Evolutionary conservation across 2,329 filamentous ascomycete genomes (phyloP), one percentile per base, ranked within the genome.

Genomic region (Thielaviopsis musarum): DNA sequence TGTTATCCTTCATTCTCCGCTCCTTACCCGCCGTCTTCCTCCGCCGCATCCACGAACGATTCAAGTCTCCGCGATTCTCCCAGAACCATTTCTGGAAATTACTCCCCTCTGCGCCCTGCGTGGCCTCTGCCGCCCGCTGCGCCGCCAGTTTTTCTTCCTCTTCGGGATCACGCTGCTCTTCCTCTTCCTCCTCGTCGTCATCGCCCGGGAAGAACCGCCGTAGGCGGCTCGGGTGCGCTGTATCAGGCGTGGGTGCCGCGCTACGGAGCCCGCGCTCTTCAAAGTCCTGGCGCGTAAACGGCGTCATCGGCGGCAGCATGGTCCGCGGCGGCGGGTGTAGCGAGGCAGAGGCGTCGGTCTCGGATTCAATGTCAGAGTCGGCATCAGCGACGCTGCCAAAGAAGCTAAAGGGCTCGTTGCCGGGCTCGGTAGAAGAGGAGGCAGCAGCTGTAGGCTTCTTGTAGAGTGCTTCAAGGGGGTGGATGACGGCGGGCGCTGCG

Each of bases 221-320:
- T 60, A 75, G 77, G 28, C 82, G 80, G 49, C 76, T 82, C 1
- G 87, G 83, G 62, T 90, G 83, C 1, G 89, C 89, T 0, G 93
- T 97, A 68, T 98, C 93, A 0, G 93, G 93, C 0, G 93, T 98
- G 0, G 93, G 93, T 2, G 93, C 93, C 5, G 90, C 90, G 68
- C 90, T 96, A 59, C 93, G 80, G n/a, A 87, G 68, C 56, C 80
- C 81, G 63, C 90, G 80, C 72, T 76, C 82, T 65, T 88, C 84
- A 30, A 91, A 75, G 64, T 97, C 91, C 64, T 84, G 80, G 63
- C 84, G 82, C 0, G 87, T 88, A 69, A 83, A 95, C 0, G 91
- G 91, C 0, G 91, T 96, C 70, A 89, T 82, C 13, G 90, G 91
- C 4, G 74, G 67, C 12, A 78, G 70, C 22, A 62, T 64, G 5